These are phyloP conservation scores for Debaryomyces sp. DNA, from an alignment of 1,139 yeast genomes.

Conservation along the genomic window DNA sequence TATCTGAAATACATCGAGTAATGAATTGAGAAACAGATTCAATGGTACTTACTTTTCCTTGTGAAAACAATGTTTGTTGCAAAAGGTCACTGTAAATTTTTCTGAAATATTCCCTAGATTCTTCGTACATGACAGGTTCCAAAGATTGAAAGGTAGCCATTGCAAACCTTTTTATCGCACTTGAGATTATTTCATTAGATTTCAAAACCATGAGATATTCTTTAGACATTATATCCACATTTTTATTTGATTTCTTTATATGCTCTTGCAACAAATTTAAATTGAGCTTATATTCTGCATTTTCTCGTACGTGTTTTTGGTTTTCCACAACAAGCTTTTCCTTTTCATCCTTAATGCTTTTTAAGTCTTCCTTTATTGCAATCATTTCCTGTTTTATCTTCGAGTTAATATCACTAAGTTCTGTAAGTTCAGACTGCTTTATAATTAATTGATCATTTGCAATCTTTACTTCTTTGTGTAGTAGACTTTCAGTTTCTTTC, in stretches of 20 bases:
- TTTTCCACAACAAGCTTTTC: slow-evolving; percentile 1
- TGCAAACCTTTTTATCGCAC: slow-evolving; percentile 6
- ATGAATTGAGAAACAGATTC: slow-evolving; percentile 19
- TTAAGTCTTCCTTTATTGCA: not conserved
- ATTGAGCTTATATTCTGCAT: not conserved
- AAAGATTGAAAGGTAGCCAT: slow-evolving; percentile 11
- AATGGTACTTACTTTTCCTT: slow-evolving; percentile 15
- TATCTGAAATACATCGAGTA: slow-evolving; percentile 20
- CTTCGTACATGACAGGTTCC: slow-evolving; percentile 24
- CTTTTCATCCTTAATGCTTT: not conserved
- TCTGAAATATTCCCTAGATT: slow-evolving; percentile 19
- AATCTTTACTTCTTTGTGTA: not conserved
- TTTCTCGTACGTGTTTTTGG: not conserved
- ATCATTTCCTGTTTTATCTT: not conserved
- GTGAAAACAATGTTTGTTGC: slow-evolving; percentile 12
- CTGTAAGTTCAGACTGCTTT: not conserved
- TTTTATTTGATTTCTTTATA: not conserved
- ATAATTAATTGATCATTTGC: not conserved
- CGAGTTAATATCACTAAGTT: not conserved
- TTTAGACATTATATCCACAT: not conserved
- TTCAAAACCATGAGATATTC: slow-evolving; percentile 2
- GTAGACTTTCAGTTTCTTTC: not conserved
- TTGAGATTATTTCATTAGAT: slow-evolving; percentile 7
- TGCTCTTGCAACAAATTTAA: slow-evolving; percentile 2
- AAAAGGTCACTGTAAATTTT: slow-evolving; percentile 16